A percentile compares a stretch with the other conserved stretches of the same genome.
These are phyloP conservation scores for Crepidotus variabilis DNA, from an alignment of 768 basidiomycete species.

Conservation along the genomic window DNA sequence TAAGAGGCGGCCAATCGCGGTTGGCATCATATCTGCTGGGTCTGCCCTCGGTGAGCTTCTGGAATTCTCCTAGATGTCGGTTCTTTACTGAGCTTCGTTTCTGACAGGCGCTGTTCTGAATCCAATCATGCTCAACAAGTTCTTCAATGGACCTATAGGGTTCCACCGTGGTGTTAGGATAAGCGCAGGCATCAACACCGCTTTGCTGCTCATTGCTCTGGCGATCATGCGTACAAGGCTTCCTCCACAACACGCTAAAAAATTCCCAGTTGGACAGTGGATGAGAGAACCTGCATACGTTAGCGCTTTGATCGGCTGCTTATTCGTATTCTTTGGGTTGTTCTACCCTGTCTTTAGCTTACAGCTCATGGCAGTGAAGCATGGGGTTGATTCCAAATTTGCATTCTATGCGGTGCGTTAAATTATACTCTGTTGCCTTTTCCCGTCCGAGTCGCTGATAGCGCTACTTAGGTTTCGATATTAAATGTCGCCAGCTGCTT, in stretches of 20 bases:
- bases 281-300: constrained; percentile 26
- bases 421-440: background rate
- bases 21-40: constrained; percentile 41
- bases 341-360: constrained; percentile 49
- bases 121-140: constrained; percentile 56
- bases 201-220: constrained; percentile 29
- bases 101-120: constrained; percentile 46
- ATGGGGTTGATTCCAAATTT: constrained; percentile 34
- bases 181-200: constrained; percentile 32
- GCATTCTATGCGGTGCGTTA: constrained; percentile 46
- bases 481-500: constrained; percentile 48
- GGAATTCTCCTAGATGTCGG: background rate
- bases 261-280: constrained; percentile 23
- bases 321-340: constrained; percentile 29
- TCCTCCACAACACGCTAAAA: constrained; percentile 22
- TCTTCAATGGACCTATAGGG: constrained; percentile 30
- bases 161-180: constrained; percentile 37
- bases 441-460: background rate
- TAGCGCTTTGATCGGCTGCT: background rate
- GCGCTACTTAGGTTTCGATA: constrained; percentile 40
- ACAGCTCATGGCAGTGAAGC: constrained; percentile 43
- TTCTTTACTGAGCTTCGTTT: constrained; percentile 3
- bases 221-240: constrained; percentile 32
- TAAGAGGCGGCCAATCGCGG: constrained; percentile 41
- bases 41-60: constrained; percentile 24